Base-by-base conservation (phyloP, 2,329 filamentous ascomycete species). In the Torrubiella hemipterigena region DNA sequence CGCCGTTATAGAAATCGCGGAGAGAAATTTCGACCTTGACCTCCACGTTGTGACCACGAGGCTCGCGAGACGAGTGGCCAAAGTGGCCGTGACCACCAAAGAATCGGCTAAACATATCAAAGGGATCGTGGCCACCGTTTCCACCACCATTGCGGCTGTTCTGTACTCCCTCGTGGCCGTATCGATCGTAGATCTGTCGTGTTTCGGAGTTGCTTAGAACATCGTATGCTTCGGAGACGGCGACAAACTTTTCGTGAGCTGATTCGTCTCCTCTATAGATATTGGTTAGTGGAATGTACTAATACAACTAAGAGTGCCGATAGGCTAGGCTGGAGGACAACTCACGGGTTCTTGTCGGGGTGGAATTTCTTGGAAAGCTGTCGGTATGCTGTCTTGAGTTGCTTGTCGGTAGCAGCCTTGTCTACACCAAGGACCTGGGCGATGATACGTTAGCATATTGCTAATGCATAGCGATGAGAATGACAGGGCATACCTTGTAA, bases 261-360 rank as follows among this genome's bases (percentile, higher is more conserved):
- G 73, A 66, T 12, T 82, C 65, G 52, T 95, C 79, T 42, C 77
- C 79, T 34, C 84, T 91, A 43, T 17, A 34, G 7, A 12, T 6
- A 16, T 10, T 7, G 17, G 21, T 31, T 27, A 32, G 9, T 15
- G 8, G 15, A 2, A 17, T 25, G 30, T 30, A 36, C 34, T 35
- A 13, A 32, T 10, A 29, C 22, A 29, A 22, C 7, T 23, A 10
- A 23, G 20, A 28, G 21, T 29, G 24, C 14, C 4, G 25, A 17
- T 14, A 28, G 17, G 18, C 32, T 10, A 12, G 16, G 13, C 16
- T 10, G 26, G 10, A 30, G 29, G 27, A 34, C 30, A 27, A 62
- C 81, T 47, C 71, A 91, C 80, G 89, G 86, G 48, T 96, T 96
- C 71, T 98, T 98, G 59, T 98, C 91, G 4, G 91, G 91, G 51